Evolutionary conservation across 139 green algal genomes (phyloP).

Genomic region (Closterium sp.): DNA sequence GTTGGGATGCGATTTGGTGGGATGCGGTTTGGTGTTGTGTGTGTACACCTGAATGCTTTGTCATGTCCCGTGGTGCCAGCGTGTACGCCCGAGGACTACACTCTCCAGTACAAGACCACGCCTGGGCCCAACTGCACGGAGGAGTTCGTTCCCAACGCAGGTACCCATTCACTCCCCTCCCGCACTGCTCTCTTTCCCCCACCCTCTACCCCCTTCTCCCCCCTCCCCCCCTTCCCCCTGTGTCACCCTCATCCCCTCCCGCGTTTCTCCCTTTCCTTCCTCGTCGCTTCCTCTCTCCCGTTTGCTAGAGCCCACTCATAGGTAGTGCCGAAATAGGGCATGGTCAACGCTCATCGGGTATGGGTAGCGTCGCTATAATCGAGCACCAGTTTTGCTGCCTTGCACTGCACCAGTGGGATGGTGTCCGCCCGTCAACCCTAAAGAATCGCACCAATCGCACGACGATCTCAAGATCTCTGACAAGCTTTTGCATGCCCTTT

Average conservation of each 20-base stretch:
- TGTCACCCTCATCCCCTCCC: not conserved
- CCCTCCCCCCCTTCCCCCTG: not conserved
- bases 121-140: not conserved
- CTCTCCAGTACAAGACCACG: not conserved
- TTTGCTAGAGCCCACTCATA: not conserved
- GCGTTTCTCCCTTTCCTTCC: not conserved
- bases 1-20: not conserved
- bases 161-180: not conserved
- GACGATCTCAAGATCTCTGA: no score
- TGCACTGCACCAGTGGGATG: no score
- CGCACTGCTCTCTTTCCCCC: no score
- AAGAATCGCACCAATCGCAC: no score
- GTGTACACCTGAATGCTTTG: not conserved
- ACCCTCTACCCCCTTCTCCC: not conserved
- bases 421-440: no score
- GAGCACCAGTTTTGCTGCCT: no score
- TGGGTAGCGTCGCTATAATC: no score
- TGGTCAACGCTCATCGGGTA: no score
- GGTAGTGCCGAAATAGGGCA: no score
- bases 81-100: not conserved
- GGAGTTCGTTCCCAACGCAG: not conserved
- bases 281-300: not conserved
- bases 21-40: not conserved
- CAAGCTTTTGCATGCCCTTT: no score
- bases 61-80: not conserved